These are phyloP conservation scores for Phytophthora pseudosyringae DNA, from an alignment of 352 stramenopile genomes.

Conservation along the genomic window DNA sequence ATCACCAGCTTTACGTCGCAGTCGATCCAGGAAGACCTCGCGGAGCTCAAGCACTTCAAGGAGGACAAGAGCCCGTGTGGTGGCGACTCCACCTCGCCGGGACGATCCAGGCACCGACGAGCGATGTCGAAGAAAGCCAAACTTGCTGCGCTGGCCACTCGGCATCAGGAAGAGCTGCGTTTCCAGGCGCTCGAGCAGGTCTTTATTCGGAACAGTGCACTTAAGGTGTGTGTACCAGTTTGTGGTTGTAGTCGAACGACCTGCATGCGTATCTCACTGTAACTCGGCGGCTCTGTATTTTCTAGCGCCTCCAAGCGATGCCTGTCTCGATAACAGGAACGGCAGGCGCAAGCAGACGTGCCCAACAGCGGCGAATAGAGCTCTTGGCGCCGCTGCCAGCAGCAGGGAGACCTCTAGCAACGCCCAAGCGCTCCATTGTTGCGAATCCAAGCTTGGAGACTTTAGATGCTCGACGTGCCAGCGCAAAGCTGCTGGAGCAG, in stretches of 20 bases:
- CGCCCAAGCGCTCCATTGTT: conserved; percentile 16
- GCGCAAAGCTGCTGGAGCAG: conserved; percentile 28
- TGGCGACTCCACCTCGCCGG: neutral
- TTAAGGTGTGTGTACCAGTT: conserved; percentile 44
- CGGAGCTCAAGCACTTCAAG: conserved; percentile 45
- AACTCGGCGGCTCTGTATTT: neutral
- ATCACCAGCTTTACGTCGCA: conserved; percentile 66
- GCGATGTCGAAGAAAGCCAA: conserved; percentile 52
- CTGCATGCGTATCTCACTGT: neutral
- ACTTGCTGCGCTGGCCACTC: conserved; percentile 52
- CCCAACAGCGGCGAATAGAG: conserved; percentile 23
- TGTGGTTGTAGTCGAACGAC: neutral
- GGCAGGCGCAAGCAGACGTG: conserved; percentile 14
- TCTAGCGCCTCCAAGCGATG: conserved; percentile 28
- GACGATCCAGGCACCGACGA: conserved; percentile 31
- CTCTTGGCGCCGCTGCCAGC: conserved; percentile 21
- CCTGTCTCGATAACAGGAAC: conserved; percentile 23
- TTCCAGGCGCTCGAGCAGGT: conserved; percentile 69
- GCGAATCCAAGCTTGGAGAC: conserved; percentile 22
- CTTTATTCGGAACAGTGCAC: conserved; percentile 48
- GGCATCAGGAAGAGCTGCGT: conserved; percentile 61
- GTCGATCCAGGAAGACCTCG: conserved; percentile 62
- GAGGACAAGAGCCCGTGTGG: conserved; percentile 6
- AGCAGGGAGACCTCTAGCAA: conserved; percentile 5
- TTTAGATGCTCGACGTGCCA: conserved; percentile 21